Evolutionary conservation across 1,139 yeast genomes (phyloP), one percentile per base, ranked within the genome.

Genomic region (Candida labiduridarum): DNA sequence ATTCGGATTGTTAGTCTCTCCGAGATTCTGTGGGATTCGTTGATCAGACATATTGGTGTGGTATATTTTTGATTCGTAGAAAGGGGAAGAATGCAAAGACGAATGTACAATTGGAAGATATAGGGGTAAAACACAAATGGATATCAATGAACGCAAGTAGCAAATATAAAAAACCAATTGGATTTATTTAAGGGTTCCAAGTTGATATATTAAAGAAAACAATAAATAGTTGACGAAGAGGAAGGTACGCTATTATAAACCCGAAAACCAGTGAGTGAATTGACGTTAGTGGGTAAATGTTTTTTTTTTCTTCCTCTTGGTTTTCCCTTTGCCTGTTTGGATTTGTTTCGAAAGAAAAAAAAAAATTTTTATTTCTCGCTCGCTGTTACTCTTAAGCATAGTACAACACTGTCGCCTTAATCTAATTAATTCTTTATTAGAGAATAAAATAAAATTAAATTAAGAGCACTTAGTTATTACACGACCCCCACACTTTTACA

Each of bases 11-110:
- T 5, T 42, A 42, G 25, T 39, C 3, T 27, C 34, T 27, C 43
- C 43, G 9, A 19, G 11, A 29, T 29, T 50, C 12, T 12, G 46
- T 34, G 38, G 46, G 22, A 31, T n/a, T 9, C 39, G 45, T 35
- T 49, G 55, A 29, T 52, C 52, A 2, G 50, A 44, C 51, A 48
- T 47, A 19, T 16, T 41, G 14, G 30, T 10, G n/a, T 19, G 19
- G 35, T 27, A 16, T 40, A 15, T 3, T 15, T 15, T 25, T 25
- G 29, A 25, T 25, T 25, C 29, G 38, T 14, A 19, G 10, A 34
- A n/a, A 14, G 22, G 9, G 16, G 38, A 14, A 34, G 16, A 14
- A 14, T 15, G 15, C 18, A 16, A 15, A 10, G 38, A 34, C 14
- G 34, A n/a, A 5, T 11, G 34, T 30, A n/a, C 11, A 3, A 33